phyloP scores from a whole-genome alignment of 1,284 basidiomycete genomes.

The Tilletia indica region DNA sequence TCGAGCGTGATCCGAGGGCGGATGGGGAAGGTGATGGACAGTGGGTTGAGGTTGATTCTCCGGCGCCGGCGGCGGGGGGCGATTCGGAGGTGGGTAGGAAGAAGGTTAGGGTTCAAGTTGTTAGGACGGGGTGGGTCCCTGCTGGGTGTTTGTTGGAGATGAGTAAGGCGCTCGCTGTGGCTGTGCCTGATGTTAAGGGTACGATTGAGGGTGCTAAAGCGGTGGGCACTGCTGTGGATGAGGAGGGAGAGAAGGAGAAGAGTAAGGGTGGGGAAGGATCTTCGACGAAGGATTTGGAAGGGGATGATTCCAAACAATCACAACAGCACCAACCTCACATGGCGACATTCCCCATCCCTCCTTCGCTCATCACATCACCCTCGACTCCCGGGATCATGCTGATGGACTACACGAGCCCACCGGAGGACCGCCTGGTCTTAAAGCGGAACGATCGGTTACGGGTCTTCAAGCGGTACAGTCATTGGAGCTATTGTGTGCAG shows the following conservation, averaged over 20 bases:
- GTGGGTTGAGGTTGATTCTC: background rate
- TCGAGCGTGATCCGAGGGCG: slow-evolving; percentile 75
- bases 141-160: slow-evolving; percentile 87
- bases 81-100: background rate
- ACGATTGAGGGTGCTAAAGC: background rate
- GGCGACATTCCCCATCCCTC: slow-evolving; percentile 68
- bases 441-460: slow-evolving; percentile 79
- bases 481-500: slow-evolving; percentile 75
- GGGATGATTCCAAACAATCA: background rate
- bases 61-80: background rate
- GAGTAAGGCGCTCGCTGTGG: slow-evolving; percentile 47
- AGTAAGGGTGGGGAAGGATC: background rate
- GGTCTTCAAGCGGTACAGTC: slow-evolving; percentile 89
- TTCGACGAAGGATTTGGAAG: background rate
- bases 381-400: slow-evolving; percentile 89
- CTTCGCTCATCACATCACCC: slow-evolving; percentile 82
- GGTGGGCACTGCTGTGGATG: background rate
- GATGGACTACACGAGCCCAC: slow-evolving; percentile 72
- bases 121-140: slow-evolving; percentile 54
- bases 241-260: background rate
- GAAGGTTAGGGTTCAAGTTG: slow-evolving; percentile 8
- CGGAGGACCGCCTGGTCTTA: slow-evolving; percentile 55
- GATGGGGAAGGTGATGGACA: slow-evolving; percentile 73
- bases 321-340: slow-evolving; percentile 24
- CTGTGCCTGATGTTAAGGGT: slow-evolving; percentile 10